Evolutionary conservation across 2,329 filamentous ascomycete species (phyloP).

Genomic region (Zymoseptoria ardabiliae): DNA sequence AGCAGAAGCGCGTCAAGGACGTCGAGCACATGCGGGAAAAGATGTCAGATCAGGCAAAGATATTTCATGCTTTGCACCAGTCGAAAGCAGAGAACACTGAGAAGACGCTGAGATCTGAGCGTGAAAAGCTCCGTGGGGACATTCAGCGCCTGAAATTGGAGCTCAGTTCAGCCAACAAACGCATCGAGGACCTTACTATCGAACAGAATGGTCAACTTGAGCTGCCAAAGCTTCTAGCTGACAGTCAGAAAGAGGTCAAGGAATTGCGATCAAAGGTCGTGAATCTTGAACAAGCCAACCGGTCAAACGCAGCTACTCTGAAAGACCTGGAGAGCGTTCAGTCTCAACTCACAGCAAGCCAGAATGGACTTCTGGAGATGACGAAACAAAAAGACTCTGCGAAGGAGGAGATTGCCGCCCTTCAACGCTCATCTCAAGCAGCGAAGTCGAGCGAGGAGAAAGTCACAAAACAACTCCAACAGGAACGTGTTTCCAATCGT

Average conservation of each 20-base stretch:
- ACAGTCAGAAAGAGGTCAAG: not conserved
- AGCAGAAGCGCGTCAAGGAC: not conserved
- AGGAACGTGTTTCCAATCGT: not conserved
- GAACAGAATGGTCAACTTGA: not conserved
- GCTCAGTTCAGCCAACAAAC: not conserved
- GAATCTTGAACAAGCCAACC: not conserved
- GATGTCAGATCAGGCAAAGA: conserved; percentile 4
- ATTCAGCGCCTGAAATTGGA: conserved; percentile 2
- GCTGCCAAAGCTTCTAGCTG: not conserved
- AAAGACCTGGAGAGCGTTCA: not conserved
- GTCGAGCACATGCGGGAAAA: conserved; percentile 1
- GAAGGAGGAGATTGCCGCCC: not conserved
- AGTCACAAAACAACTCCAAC: not conserved
- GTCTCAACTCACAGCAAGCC: not conserved
- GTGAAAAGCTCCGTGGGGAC: conserved; percentile 3
- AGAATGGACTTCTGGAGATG: not conserved
- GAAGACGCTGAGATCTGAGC: conserved; percentile 6
- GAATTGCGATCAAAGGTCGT: not conserved
- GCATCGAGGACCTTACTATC: not conserved
- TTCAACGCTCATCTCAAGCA: not conserved
- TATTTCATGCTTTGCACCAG: conserved; percentile 4
- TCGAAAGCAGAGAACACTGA: conserved; percentile 10
- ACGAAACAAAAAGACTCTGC: not conserved
- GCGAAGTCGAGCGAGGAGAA: not conserved
- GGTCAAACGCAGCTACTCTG: not conserved